Evolutionary conservation across 176 grass and related monocot genomes (phyloP).

Genomic region (Cenchrus fungigraminus): DNA sequence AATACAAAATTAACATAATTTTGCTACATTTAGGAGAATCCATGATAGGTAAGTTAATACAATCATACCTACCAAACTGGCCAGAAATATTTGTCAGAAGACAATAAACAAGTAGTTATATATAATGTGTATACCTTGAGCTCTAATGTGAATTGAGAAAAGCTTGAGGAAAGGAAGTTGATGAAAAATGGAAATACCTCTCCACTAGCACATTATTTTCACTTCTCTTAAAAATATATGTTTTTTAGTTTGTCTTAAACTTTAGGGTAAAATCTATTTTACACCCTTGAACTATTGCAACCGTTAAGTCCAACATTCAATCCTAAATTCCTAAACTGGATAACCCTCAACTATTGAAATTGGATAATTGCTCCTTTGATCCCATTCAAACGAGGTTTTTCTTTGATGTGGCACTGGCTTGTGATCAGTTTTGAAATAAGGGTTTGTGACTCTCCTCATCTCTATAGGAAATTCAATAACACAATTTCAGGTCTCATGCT

Average conservation of each 20-base stretch:
- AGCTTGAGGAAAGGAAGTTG: not conserved
- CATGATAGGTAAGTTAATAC: not conserved
- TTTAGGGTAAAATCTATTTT: not conserved
- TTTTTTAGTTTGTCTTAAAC: not conserved
- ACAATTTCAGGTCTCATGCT: not conserved
- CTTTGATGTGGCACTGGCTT: not conserved
- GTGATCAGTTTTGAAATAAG: slow-evolving; percentile 9
- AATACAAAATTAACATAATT: not conserved
- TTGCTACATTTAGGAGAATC: slow-evolving; percentile 24
- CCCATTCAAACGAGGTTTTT: slow-evolving; percentile 7
- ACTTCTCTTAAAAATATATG: not conserved
- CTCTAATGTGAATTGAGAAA: slow-evolving; percentile 11
- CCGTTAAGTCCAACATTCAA: not conserved
- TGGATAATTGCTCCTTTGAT: not conserved
- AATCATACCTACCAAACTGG: not conserved
- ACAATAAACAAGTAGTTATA: not conserved
- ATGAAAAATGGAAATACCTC: not conserved
- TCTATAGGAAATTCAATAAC: not conserved
- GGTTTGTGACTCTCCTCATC: not conserved
- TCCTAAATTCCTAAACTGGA: not conserved
- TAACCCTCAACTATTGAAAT: not conserved
- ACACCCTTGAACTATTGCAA: not conserved
- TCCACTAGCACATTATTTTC: not conserved
- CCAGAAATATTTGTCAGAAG: not conserved
- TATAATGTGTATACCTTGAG: not conserved